phyloP scores from a whole-genome alignment of 2,329 filamentous ascomycete genomes.

The Juglanconis oblonga region DNA sequence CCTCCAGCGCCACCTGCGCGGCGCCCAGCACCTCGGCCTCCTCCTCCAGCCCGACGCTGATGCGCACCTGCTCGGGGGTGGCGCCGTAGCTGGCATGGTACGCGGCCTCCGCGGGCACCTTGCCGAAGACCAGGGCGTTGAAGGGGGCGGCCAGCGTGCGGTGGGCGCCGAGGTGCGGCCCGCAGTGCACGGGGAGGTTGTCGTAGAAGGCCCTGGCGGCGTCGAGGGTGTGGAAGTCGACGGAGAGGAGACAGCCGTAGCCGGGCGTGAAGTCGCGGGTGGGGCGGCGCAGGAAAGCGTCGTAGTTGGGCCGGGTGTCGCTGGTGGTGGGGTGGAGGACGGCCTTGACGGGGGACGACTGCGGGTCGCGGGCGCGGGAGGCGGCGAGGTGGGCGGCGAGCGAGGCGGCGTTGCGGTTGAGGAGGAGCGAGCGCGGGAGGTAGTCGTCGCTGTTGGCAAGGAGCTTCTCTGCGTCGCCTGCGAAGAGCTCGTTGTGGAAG shows the following conservation, averaged over 20 bases:
- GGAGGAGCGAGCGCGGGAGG: conserved; percentile 52
- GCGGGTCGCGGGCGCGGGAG: conserved; percentile 27
- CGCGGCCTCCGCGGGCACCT: conserved; percentile 33
- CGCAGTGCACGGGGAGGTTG: conserved; percentile 43
- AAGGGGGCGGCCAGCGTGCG: conserved; percentile 48
- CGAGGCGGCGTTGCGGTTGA: conserved; percentile 52
- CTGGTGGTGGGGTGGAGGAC: conserved; percentile 43
- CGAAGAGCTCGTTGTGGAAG: conserved; percentile 45
- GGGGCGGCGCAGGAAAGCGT: conserved; percentile 32
- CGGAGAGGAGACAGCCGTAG: conserved; percentile 52
- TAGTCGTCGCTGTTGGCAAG: conserved; percentile 48
- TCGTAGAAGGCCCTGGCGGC: conserved; percentile 48
- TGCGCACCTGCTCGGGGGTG: conserved; percentile 39
- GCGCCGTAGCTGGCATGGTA: conserved; percentile 38
- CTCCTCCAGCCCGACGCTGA: conserved; percentile 47
- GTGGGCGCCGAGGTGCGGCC: conserved; percentile 53
- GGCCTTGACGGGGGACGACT: conserved; percentile 29
- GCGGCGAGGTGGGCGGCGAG: conserved; percentile 32
- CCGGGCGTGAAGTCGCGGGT: conserved; percentile 47
- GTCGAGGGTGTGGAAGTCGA: conserved; percentile 45
- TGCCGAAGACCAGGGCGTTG: conserved; percentile 41
- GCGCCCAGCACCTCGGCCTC: conserved; percentile 39
- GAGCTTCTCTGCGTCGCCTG: conserved; percentile 43
- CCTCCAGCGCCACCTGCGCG: conserved; percentile 31
- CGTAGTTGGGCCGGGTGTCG: conserved; percentile 34